Evolutionary conservation across 2,329 filamentous ascomycete genomes (phyloP).

Genomic region (Botrytis elliptica): DNA sequence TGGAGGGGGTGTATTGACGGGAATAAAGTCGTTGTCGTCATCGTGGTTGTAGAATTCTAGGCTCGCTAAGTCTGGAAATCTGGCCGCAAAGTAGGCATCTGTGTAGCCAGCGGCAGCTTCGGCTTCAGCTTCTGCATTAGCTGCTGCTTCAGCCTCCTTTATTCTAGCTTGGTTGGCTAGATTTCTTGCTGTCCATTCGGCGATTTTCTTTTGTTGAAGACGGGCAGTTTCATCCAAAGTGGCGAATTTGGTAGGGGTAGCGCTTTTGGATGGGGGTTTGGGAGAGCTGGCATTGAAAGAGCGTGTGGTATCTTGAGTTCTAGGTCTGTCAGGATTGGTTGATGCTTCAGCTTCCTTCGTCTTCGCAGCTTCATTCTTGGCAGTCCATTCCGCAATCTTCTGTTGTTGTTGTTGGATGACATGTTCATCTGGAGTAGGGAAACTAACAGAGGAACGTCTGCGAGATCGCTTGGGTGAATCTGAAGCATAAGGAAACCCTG

Average conservation of each 20-base stretch:
- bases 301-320: not conserved
- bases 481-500: not conserved
- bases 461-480: not conserved
- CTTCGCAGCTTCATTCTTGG: not conserved
- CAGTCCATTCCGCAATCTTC: not conserved
- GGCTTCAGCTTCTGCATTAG: not conserved
- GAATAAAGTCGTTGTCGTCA: fast-evolving
- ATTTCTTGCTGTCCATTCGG: not conserved
- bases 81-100: not conserved
- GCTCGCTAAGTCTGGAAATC: not conserved
- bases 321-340: fast-evolving
- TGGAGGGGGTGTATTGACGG: not conserved
- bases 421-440: not conserved
- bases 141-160: not conserved
- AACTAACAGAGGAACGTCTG: not conserved
- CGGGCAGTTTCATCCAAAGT: not conserved
- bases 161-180: not conserved
- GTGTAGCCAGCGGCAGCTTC: not conserved
- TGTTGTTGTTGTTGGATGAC: not conserved
- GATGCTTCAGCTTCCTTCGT: fast-evolving
- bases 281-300: not conserved
- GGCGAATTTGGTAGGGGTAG: not conserved
- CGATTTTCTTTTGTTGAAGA: not conserved
- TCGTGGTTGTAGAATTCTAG: not conserved
- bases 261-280: not conserved